phyloP scores from a whole-genome alignment of 176 grass and related monocot genomes.

The sorghum (Sorghum bicolor) region Sorghum_bicolor_NCBIv3 NC_012872.2:55888001-55888500 shows the following conservation, averaged over 20 bases:
- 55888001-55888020: conserved; percentile 97
- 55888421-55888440: conserved; percentile 76
- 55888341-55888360: conserved; percentile 79
- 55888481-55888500: conserved; percentile 64
- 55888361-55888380: conserved; percentile 91
- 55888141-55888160: conserved; percentile 98
- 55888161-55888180: conserved; percentile 93
- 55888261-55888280: conserved; percentile 99
- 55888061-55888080: conserved; percentile 97
- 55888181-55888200: conserved; percentile 76
- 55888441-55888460: conserved; percentile 95
- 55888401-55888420: conserved; percentile 66
- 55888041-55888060: conserved; percentile 75
- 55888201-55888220: conserved; percentile 39
- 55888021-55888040: conserved; percentile 67
- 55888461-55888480: conserved; percentile 95
- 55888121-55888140: conserved; percentile 72
- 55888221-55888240: not conserved
- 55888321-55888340: conserved; percentile 46
- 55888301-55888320: conserved; percentile 69
- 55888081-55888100: conserved; percentile 98
- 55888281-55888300: conserved; percentile 70
- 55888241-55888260: conserved; percentile 75
- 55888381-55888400: conserved; percentile 61
- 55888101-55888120: conserved; percentile 88